Conservation (phyloP, 1,284 basidiomycete species). For the Singerocomus inundabilis region DNA sequence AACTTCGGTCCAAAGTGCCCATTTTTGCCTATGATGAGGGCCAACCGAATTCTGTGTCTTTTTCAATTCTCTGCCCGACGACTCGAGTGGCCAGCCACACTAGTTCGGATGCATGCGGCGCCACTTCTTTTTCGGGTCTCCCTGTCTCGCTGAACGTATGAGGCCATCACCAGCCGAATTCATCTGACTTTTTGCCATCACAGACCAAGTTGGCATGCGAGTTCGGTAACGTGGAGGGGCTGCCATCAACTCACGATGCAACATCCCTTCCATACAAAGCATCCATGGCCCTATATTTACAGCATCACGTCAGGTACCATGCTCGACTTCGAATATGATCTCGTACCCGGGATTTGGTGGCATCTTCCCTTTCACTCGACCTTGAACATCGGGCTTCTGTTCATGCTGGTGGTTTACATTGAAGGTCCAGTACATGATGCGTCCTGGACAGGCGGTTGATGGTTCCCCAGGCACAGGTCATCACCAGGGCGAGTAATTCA, state of each 20-base stretch:
- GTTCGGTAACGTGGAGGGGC: not conserved
- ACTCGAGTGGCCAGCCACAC: too few relatives aligned
- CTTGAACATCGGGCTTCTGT: not conserved
- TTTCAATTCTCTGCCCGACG: not conserved
- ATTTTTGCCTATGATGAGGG: too few relatives aligned
- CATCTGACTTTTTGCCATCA: not conserved
- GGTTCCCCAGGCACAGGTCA: not conserved
- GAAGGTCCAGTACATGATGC: not conserved
- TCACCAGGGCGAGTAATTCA: not conserved
- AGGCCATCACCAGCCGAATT: too few relatives aligned
- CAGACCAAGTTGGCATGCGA: not conserved
- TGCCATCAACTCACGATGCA: not conserved
- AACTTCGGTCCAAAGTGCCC: too few relatives aligned
- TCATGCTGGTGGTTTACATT: not conserved
- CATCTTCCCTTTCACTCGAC: not conserved
- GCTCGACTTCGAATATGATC: not conserved
- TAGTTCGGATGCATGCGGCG: too few relatives aligned
- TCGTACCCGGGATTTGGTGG: not conserved
- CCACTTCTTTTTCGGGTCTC: not conserved
- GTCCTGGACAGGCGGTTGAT: not conserved
- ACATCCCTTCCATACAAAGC: not conserved
- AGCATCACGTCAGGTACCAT: too few relatives aligned
- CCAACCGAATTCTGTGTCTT: not conserved
- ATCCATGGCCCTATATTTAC: not conserved
- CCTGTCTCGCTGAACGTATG: too few relatives aligned